Evolutionary conservation across 305 asterid genomes (phyloP), one percentile per base, ranked within the genome.

Genomic region (Ruellia speciosa): DNA sequence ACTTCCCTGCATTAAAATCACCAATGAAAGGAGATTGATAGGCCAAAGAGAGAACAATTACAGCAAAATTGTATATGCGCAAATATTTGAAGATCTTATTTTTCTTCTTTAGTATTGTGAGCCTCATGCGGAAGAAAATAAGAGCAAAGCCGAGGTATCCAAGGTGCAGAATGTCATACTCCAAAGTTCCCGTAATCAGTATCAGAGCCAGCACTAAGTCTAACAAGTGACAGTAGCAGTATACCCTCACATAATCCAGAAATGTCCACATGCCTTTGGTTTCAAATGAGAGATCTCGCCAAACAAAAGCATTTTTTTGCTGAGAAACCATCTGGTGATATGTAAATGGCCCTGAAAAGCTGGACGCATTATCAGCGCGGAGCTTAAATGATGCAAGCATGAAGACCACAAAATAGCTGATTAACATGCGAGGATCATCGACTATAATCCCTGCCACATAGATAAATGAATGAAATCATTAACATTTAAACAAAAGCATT

Each of bases 231-330:
- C 99, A 93, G 70, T 89, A 93, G 88, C 99, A 93, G 78, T 93
- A 93, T 60, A 93, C 94, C 72, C 99, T 87, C 81, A 93, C 59
- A 73, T 93, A 93, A 68, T 89, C 97, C 12, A 93, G 83, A 79
- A 89, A 78, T 34, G 97, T 93, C 99, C 99, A 93, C 95, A 89
- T 89, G 85, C 96, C 66, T 74, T 89, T 93, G 68, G 97, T 93
- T 81, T 89, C 99, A 69, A 93, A 93, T 35, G 96, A 81, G 54
- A 93, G 82, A 75, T 93, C 99, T 69, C 92, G 75, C 99, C 99
- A 93, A 67, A 93, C 96, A 48, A 77, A 86, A 59, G 96, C 80
- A 67, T 86, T 84, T 80, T 79, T 87, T 41, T 85, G 88, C 81
- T 93, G 97, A 65, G 85, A 89, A 71, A 86, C 64, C 95, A 89